Evolutionary conservation across 1,284 basidiomycete genomes (phyloP), one percentile per base, ranked within the genome.

Genomic region (Rugiboletus extremiorientalis): DNA sequence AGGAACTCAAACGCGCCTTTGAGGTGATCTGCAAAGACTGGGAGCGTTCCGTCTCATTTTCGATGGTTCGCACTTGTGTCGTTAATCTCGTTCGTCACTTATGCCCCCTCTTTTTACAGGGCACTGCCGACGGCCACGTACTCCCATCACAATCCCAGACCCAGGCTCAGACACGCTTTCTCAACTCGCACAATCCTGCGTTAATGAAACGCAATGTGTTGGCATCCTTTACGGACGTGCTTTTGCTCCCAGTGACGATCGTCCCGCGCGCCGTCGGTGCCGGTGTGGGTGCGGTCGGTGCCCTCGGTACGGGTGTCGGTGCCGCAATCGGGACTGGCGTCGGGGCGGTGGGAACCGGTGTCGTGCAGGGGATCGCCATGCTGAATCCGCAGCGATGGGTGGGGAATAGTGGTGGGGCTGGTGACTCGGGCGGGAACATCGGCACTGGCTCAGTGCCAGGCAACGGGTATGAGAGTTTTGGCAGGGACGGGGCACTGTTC

Each of bases 171-270:
- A 75, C 83, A 0, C 83, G 83, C 31, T 97, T 98, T 73, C 79
- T 97, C 6, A 79, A 83, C 7, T 90, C 94, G 0, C 84, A 89
- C 49, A 97, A 98, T 66, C 94, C 96, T 0, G 94, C 94, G 1
- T 86, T 89, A 60, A 86, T 96, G 56, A 99, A 99, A 71, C 86
- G 93, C 23, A 97, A 91, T 61, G 92, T 98, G 15, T 81, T 99
- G 3, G 89, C 92, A 0, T 92, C 92, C 0, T 98, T 99, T 75
- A 92, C 92, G 14, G 89, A 92, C 58, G 86, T 94, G 0, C 84
- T 99, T 1, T 77, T 98, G 0, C 79, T 98, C 0, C 96, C 96
- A 0, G 96, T 98, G 22, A 97, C 94, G 2, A 97, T 98, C 63
- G 95, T 98, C 2, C 96, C 96, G 0, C 85, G 92, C 12, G 92